These are phyloP conservation scores for Musa troglodytarum DNA, from an alignment of 176 grass and related monocot genomes.

Conservation along the genomic window DNA sequence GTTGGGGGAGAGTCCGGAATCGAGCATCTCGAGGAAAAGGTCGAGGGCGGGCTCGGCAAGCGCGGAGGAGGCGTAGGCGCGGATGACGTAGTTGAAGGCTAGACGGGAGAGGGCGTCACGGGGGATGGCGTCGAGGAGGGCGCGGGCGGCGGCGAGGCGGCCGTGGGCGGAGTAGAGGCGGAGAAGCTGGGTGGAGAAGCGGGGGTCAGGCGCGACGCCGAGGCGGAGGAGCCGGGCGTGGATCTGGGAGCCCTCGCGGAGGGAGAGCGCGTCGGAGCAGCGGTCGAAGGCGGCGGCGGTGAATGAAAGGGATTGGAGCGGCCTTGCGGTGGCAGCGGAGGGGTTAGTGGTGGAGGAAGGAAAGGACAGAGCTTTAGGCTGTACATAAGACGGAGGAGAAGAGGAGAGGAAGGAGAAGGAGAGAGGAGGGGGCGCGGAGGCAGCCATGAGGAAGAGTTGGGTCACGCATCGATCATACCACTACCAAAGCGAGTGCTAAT, in stretches of 20 bases:
- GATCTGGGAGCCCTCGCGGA: conserved; percentile 4
- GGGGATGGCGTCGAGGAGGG: conserved; percentile 11
- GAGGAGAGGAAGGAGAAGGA: neutral
- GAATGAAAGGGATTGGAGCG: neutral
- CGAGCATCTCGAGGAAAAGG: conserved; percentile 30
- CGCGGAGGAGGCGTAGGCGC: conserved; percentile 19
- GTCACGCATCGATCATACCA: too few species aligned
- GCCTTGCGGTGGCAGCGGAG: neutral
- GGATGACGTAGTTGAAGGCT: conserved; percentile 24
- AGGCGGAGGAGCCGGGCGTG: conserved; percentile 10
- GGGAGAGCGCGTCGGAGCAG: conserved; percentile 3
- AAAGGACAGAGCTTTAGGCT: neutral
- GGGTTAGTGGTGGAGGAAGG: neutral
- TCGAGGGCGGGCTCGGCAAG: conserved; percentile 19
- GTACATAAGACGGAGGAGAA: neutral
- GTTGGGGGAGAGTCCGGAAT: conserved; percentile 7
- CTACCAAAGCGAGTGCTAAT: too few species aligned
- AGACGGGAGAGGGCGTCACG: conserved; percentile 17
- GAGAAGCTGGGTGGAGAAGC: conserved; percentile 1
- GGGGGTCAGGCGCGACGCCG: neutral
- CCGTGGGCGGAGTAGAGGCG: conserved; percentile 4
- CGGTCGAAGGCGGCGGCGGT: neutral
- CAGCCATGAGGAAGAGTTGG: neutral
- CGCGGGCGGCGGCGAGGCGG: conserved; percentile 6
- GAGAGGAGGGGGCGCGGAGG: neutral